Evolutionary conservation across 2,329 filamentous ascomycete species (phyloP).

Genomic region (Fusarium succisae): DNA sequence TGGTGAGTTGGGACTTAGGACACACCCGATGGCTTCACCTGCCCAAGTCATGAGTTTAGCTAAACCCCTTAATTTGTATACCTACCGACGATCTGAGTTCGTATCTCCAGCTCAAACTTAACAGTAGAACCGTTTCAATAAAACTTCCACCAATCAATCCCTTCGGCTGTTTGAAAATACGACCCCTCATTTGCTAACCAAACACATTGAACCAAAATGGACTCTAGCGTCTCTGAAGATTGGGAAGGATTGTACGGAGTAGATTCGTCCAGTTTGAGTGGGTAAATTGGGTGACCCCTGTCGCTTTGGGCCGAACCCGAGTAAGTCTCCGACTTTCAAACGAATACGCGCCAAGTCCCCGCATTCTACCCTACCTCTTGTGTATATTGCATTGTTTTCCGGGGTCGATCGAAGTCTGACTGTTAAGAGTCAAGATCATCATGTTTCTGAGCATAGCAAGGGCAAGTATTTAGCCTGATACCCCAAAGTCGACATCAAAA

Average conservation of each 20-base stretch:
- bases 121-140: background rate
- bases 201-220: background rate
- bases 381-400: background rate
- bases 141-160: background rate
- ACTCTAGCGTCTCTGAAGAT: background rate
- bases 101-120: background rate
- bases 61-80: background rate
- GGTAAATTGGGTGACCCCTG: rapidly evolving
- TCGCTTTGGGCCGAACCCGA: background rate
- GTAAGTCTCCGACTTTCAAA: background rate
- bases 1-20: rapidly evolving
- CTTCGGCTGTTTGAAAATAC: background rate
- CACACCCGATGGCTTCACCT: background rate
- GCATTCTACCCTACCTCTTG: background rate
- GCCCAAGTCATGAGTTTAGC: too few species aligned
- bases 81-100: background rate
- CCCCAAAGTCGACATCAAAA: background rate
- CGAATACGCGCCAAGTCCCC: background rate
- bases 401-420: background rate
- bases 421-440: background rate
- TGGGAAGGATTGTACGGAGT: background rate
- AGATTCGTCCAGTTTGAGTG: background rate
- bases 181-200: background rate
- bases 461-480: background rate
- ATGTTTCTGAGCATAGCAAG: background rate